A percentile compares a stretch with the other conserved stretches of the same genome.
Evolutionary conservation across 2,329 filamentous ascomycete species (phyloP).

Genomic region (Elsinoe australis): DNA sequence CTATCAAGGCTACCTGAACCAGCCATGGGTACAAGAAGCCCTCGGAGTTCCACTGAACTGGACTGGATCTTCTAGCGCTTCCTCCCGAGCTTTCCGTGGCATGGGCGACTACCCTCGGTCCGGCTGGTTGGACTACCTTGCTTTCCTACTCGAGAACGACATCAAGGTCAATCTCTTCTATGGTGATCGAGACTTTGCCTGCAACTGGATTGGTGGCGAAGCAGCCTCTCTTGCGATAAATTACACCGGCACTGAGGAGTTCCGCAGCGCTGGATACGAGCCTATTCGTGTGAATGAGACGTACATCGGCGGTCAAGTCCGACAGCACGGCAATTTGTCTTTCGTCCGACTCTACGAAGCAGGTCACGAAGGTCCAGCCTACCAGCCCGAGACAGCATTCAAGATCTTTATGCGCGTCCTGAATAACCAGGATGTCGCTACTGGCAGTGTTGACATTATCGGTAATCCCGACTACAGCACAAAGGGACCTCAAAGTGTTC

Average conservation of each 20-base stretch:
- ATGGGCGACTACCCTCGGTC: conserved; percentile 41
- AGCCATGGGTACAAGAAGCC: conserved; percentile 48
- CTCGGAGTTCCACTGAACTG: conserved; percentile 47
- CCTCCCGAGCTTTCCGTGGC: conserved; percentile 35
- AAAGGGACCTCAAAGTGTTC: conserved; percentile 23
- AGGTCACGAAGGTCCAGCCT: conserved; percentile 40
- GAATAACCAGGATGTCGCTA: conserved; percentile 47
- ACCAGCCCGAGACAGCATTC: conserved; percentile 49
- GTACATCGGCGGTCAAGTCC: conserved; percentile 27
- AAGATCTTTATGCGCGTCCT: conserved; percentile 48
- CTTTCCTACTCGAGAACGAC: conserved; percentile 37
- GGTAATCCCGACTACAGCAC: conserved; percentile 34
- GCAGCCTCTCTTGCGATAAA: conserved; percentile 25
- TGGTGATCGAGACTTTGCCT: conserved; percentile 52
- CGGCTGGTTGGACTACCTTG: conserved; percentile 34
- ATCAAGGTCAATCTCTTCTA: conserved; percentile 62
- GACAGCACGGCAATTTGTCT: conserved; percentile 31
- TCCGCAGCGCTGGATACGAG: conserved; percentile 28
- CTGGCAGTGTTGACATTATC: conserved; percentile 39
- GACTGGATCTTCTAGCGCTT: conserved; percentile 26
- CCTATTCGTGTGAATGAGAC: conserved; percentile 25
- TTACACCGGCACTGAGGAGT: conserved; percentile 23
- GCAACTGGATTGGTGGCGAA: conserved; percentile 45
- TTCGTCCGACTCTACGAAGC: conserved; percentile 32
- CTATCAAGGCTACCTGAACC: conserved; percentile 50